These are phyloP conservation scores for Acrodontium crateriforme DNA, from an alignment of 2,329 filamentous ascomycete species.

Conservation along the genomic window DNA sequence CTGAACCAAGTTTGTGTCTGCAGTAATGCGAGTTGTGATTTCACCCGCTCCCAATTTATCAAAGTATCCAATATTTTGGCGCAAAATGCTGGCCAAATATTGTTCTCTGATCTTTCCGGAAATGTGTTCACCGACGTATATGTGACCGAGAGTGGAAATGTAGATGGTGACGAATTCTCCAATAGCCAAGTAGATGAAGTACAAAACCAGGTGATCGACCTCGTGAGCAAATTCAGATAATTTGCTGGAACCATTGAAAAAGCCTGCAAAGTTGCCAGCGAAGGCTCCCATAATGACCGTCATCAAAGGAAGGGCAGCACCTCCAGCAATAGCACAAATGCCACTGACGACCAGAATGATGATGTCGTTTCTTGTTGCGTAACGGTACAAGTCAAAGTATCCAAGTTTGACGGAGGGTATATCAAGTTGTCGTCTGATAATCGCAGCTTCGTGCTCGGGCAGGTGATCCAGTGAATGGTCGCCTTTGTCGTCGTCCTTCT, in stretches of 20 bases:
- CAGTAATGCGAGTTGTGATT: conserved; percentile 85
- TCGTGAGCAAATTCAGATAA: conserved; percentile 45
- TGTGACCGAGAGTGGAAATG: conserved; percentile 73
- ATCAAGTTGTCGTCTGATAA: conserved; percentile 26
- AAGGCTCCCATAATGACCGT: conserved; percentile 59
- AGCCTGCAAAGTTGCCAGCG: conserved; percentile 55
- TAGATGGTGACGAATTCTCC: conserved; percentile 68
- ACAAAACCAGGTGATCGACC: conserved; percentile 54
- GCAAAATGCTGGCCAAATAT: conserved; percentile 72
- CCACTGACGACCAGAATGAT: conserved; percentile 27
- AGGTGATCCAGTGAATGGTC: conserved; percentile 24
- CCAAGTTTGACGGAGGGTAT: conserved; percentile 29
- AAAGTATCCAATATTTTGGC: conserved; percentile 84
- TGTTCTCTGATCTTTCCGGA: conserved; percentile 47
- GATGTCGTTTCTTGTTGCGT: conserved; percentile 28
- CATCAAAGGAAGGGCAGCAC: conserved; percentile 25
- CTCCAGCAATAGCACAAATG: conserved; percentile 21
- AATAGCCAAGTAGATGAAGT: conserved; percentile 75
- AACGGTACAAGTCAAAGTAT: conserved; percentile 30
- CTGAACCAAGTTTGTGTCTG: conserved; percentile 86
- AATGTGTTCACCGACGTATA: conserved; percentile 45
- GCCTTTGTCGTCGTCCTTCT: conserved; percentile 10
- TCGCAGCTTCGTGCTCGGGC: conserved; percentile 23
- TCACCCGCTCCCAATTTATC: conserved; percentile 88
- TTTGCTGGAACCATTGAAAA: conserved; percentile 29